Evolutionary conservation across 768 basidiomycete species (phyloP).

Genomic region (Crepidotus variabilis): DNA sequence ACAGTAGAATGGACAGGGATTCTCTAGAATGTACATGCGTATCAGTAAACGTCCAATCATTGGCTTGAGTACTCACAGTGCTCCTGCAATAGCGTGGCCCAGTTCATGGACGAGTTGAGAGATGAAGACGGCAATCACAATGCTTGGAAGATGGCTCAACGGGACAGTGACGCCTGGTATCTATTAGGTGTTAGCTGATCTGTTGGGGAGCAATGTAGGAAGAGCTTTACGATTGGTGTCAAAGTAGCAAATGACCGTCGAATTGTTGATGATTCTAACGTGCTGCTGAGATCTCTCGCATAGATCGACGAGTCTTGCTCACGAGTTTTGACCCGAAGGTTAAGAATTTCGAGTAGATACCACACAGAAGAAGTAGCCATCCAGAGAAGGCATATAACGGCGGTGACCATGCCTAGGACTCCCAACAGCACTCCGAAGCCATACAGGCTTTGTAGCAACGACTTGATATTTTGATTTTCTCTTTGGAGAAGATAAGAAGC

Average conservation of each 20-base stretch:
- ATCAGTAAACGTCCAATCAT: background rate
- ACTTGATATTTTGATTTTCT: constrained; percentile 20
- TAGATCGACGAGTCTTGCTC: background rate
- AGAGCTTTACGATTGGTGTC: constrained; percentile 30
- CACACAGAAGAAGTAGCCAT: constrained; percentile 20
- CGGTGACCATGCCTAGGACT: constrained; percentile 44
- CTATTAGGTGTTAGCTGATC: constrained; percentile 29
- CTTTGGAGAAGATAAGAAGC: constrained; percentile 28
- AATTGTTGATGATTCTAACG: background rate
- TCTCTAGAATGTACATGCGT: constrained; percentile 40
- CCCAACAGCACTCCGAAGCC: constrained; percentile 44
- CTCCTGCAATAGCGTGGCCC: constrained; percentile 76
- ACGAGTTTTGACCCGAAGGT: constrained; percentile 7
- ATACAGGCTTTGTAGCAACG: constrained; percentile 37
- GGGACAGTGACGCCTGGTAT: constrained; percentile 84
- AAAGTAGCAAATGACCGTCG: constrained; percentile 11
- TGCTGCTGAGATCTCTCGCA: background rate
- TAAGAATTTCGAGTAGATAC: background rate
- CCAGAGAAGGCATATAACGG: constrained; percentile 35
- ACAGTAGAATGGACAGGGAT: constrained; percentile 53
- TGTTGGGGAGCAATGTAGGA: too few relatives aligned
- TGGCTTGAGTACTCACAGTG: constrained; percentile 47
- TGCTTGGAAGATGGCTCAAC: constrained; percentile 61
- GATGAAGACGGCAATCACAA: constrained; percentile 57
- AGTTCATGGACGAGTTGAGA: constrained; percentile 76